Evolutionary conservation across 2,329 filamentous ascomycete species (phyloP), one percentile per base, ranked within the genome.

Genomic region (Aspergillus texensis): DNA sequence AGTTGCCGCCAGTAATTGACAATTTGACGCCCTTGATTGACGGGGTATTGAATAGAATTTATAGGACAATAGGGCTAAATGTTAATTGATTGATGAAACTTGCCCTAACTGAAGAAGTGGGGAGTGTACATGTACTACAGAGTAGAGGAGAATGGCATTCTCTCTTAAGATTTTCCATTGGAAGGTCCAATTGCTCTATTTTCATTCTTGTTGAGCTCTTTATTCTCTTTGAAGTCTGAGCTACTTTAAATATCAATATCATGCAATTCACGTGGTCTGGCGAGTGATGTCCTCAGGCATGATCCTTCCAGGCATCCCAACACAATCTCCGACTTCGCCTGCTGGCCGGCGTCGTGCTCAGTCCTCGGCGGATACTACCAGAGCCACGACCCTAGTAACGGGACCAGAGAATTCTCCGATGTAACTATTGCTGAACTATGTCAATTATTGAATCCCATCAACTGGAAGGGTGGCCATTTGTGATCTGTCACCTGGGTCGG

Each of bases 401-500:
- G 48, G 16, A n/a, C 19, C 14, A 52, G 30, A 39, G 19, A 55
- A 39, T 26, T 21, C n/a, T 30, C 19, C 39, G 28, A 21, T 30
- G 30, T 45, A 21, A 60, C 60, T 65, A 64, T 61, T 57, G 41
- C 30, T 30, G 21, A 34, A 52, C 54, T 61, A 36, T 46, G 41
- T 43, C 50, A 56, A 63, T 60, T 60, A 63, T 63, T 63, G 55
- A 39, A 14, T 41, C 34, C 34, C 32, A 9, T 6, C 32, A 39
- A 32, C 28, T 39, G 32, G 43, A 58, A 55, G 48, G 30, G 30
- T 54, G 36, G 48, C 21, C 41, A 32, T n/a, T 50, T 62, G 30
- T 62, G 61, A 62, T 55, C 34, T 48, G 50, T 62, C 61, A 62
- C 39, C 53, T 60, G 45, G 46, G 19, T n/a, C 4, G 14, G 32